Conservation (phyloP, 73 alveolate species). For the Paraurostyla sp. region DNA sequence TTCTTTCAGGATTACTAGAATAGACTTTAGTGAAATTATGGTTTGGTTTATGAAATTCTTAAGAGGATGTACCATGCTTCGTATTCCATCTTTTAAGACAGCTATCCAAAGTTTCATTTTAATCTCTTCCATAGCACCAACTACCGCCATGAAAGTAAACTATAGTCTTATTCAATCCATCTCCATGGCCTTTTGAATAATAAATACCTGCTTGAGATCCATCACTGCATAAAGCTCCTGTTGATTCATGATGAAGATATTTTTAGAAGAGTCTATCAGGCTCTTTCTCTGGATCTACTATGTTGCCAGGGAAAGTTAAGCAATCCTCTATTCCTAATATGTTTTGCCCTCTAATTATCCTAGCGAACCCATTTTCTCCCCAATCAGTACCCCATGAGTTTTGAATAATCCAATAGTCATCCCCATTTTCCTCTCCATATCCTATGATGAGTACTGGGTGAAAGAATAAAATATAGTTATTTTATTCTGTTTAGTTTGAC, state of each 20-base stretch:
- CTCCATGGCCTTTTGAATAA: slow-evolving; percentile 24
- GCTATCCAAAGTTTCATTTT: neutral
- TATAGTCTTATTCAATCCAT: slow-evolving; percentile 6
- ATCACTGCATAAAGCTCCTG: slow-evolving; percentile 33
- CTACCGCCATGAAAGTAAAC: slow-evolving; percentile 31
- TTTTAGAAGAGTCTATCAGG: neutral
- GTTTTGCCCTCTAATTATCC: slow-evolving; percentile 8
- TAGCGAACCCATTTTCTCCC: slow-evolving; percentile 48
- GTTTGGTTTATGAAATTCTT: neutral
- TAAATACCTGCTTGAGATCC: neutral
- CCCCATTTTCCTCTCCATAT: slow-evolving; percentile 36
- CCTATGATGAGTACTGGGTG: slow-evolving; percentile 22
- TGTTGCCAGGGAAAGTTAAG: neutral
- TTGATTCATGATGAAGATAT: neutral
- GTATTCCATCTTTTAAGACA: neutral
- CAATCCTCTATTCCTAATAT: neutral
- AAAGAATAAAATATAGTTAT: too few relatives aligned
- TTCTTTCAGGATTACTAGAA: neutral
- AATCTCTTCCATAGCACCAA: slow-evolving; percentile 23
- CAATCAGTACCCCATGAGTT: slow-evolving; percentile 35
- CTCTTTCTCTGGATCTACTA: slow-evolving; percentile 12
- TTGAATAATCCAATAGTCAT: slow-evolving; percentile 45
- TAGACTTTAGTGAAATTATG: neutral
- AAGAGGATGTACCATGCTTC: slow-evolving; percentile 16
- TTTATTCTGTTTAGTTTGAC: too few relatives aligned